Evolutionary conservation across 495 filamentous ascomycete species (phyloP), one percentile per base, ranked within the genome.

Genomic region (Aspergillus ostianus): DNA sequence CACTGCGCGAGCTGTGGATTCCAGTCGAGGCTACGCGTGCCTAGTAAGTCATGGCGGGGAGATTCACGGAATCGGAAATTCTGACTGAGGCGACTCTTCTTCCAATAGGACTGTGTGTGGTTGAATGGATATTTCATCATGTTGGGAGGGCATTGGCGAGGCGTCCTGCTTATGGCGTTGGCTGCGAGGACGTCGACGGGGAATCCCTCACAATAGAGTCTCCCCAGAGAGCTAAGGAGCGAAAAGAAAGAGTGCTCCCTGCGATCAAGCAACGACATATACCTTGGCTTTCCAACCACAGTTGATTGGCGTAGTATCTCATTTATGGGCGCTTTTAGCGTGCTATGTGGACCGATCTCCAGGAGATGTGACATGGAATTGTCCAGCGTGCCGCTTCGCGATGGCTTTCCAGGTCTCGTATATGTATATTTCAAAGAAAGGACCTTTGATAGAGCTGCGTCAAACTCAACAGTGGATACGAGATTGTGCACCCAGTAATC

Each of bases 281-380:
- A 80, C 17, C 23, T 51, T 60, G 21, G 61, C 58, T 6, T 50
- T 18, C 3, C 61, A 46, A 29, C 51, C 48, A 8, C 47, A 55
- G 10, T 41, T 52, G 18, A 32, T 47, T 6, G n/a, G 50, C 29
- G 45, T 51, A 20, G 74, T 79, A 20, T 82, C 72, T 23, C 67
- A 72, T 26, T 26, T 20, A 81, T 67, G 0, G 81, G 78, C 4
- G 74, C 74, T 23, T 73, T 64, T 0, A 86, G 59, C 0, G 79
- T 73, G 0, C 68, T 61, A 50, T 81, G 77, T 6, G 84, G 81
- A 0, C 84, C 82, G 10, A 86, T 67, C 60, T 86, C 84, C 32
- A 86, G 45, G 6, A 85, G 51, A 7, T 75, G 53, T 57, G 47
- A 23, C 46, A 15, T 3, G 23, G 7, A 52, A 9, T 15, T 1